phyloP scores from a whole-genome alignment of 2,329 filamentous ascomycete genomes.

The Boeremia lycopersici region DNA sequence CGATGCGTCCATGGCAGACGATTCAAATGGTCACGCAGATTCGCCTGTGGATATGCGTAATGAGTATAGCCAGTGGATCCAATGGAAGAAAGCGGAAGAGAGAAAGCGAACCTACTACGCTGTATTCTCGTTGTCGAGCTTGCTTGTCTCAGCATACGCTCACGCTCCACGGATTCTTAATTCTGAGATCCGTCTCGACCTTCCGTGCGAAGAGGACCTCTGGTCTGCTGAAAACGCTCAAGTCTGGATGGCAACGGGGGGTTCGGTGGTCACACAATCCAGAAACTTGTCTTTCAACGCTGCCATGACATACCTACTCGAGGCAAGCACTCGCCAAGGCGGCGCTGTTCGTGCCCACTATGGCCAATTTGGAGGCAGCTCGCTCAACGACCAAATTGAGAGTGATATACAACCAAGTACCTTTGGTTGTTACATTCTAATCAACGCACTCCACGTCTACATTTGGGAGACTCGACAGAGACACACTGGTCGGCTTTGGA shows the following conservation, averaged over 20 bases:
- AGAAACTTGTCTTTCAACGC: constrained; percentile 80
- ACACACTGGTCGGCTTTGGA: constrained; percentile 88
- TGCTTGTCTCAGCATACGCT: constrained; percentile 91
- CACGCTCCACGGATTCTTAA: constrained; percentile 90
- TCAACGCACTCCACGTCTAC: constrained; percentile 95
- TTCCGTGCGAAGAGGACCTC: constrained; percentile 92
- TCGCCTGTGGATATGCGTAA: constrained; percentile 53
- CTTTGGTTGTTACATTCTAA: constrained; percentile 88
- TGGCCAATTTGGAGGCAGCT: constrained; percentile 58
- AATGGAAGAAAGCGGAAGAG: constrained; percentile 88
- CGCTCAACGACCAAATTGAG: constrained; percentile 58
- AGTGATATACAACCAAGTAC: constrained; percentile 81
- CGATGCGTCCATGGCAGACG: constrained; percentile 64
- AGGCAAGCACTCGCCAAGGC: constrained; percentile 70
- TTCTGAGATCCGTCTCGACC: constrained; percentile 85
- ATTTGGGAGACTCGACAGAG: constrained; percentile 97
- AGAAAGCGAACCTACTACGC: constrained; percentile 90
- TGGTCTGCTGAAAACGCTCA: constrained; percentile 84
- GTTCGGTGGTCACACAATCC: constrained; percentile 69
- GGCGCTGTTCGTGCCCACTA: constrained; percentile 47
- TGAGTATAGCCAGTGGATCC: constrained; percentile 79
- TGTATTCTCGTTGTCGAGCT: constrained; percentile 88
- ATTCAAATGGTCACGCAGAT: constrained; percentile 37
- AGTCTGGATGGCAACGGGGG: constrained; percentile 80
- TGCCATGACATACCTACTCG: constrained; percentile 79